phyloP scores from a whole-genome alignment of 2,329 filamentous ascomycete species.

The Zymoseptoria crescenta region DNA sequence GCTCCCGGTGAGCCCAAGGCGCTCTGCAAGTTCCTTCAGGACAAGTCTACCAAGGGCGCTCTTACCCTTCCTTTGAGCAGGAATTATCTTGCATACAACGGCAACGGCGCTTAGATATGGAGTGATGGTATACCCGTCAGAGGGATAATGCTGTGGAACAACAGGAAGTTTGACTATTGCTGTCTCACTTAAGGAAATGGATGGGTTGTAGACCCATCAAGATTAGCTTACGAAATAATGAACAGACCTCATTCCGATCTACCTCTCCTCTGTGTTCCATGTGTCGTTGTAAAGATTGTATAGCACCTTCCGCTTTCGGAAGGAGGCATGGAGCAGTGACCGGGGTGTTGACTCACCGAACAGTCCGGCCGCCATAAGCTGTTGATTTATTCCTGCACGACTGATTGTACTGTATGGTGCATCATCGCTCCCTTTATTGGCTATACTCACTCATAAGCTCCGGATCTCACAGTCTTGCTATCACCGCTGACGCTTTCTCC shows the following conservation, averaged over 20 bases:
- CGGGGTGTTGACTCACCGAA: neutral
- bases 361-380: neutral
- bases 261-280: neutral
- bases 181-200: neutral
- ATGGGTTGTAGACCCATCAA: neutral
- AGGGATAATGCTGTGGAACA: neutral
- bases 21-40: conserved; percentile 42
- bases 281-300: too few species aligned
- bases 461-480: neutral
- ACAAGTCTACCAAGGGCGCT: conserved; percentile 35
- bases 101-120: conserved; percentile 19
- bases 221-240: neutral
- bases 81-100: conserved; percentile 53
- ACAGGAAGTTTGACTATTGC: neutral
- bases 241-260: neutral
- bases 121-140: neutral
- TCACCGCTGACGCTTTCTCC: neutral
- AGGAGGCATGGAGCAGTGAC: neutral
- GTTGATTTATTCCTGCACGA: neutral
- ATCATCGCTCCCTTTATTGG: neutral
- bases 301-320: neutral
- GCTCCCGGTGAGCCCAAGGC: conserved; percentile 29
- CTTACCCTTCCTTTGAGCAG: conserved; percentile 29
- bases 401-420: neutral
- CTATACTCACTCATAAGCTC: too few species aligned